A percentile compares a stretch with the other conserved stretches of the same genome.
Conservation (phyloP, 345 rosid species). For the Melaleuca alternifolia region DNA sequence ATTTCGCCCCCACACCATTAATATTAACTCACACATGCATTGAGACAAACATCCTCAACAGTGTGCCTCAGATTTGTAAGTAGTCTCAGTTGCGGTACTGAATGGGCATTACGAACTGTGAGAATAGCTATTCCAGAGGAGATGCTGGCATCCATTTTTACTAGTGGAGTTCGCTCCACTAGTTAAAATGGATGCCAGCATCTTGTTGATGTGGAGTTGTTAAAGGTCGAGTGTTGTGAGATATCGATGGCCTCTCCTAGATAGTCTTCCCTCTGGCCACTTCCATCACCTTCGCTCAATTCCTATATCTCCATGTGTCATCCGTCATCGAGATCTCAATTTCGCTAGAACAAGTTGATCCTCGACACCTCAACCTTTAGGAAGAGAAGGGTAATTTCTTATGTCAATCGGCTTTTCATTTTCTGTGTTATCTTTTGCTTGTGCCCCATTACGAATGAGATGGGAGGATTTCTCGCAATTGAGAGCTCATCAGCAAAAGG, state of each 20-base stretch:
- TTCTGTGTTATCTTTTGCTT: neutral
- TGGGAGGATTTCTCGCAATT: neutral
- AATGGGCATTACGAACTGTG: neutral
- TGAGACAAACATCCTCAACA: neutral
- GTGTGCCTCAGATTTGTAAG: neutral
- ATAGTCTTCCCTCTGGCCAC: constrained; percentile 43
- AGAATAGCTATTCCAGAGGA: constrained; percentile 9
- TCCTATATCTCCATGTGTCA: neutral
- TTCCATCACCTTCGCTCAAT: constrained; percentile 5
- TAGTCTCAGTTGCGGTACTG: neutral
- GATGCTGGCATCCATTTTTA: constrained; percentile 19
- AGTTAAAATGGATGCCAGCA: no score
- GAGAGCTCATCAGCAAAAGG: neutral
- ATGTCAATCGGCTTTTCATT: neutral
- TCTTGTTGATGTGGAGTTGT: constrained; percentile 40
- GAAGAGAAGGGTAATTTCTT: neutral
- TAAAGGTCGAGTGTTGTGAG: constrained; percentile 36
- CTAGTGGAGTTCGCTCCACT: constrained; percentile 36
- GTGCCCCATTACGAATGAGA: neutral
- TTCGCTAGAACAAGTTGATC: neutral
- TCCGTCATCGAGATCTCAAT: neutral
- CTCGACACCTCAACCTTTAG: neutral
- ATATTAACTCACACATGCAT: neutral
- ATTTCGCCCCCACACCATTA: neutral
- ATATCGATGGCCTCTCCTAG: constrained; percentile 41